Conservation (phyloP, 2,329 filamentous ascomycete genomes). For the Nemania sp. region DNA sequence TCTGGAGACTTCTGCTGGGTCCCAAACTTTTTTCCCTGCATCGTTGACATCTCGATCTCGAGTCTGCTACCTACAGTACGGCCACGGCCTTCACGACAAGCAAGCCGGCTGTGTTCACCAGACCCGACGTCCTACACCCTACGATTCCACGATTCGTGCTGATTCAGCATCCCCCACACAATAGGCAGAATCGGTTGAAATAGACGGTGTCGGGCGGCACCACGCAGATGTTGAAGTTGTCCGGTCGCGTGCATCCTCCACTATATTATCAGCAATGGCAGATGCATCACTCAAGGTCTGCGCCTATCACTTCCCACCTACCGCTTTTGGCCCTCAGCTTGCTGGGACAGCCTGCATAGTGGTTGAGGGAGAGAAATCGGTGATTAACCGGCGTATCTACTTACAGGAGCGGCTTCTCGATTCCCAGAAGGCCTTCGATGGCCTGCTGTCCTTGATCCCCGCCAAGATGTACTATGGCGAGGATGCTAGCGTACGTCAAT, state of each 20-base stretch:
- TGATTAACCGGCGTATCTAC: conserved; percentile 30
- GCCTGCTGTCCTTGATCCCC: conserved; percentile 82
- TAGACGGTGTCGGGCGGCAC: neutral
- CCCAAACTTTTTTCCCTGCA: conserved; percentile 27
- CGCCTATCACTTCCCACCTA: conserved; percentile 27
- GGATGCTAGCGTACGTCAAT: conserved; percentile 71
- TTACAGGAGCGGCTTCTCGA: conserved; percentile 59
- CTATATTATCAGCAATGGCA: conserved; percentile 40
- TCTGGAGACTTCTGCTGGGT: conserved; percentile 11
- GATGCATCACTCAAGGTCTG: conserved; percentile 53
- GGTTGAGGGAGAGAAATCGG: conserved; percentile 13
- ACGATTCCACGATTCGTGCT: no score
- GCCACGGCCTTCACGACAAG: no score
- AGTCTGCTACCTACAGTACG: no score
- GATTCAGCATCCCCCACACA: no score
- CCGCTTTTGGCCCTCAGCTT: conserved; percentile 25
- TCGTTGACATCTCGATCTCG: neutral
- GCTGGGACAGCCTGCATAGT: neutral
- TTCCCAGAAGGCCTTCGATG: conserved; percentile 78
- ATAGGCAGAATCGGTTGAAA: no score
- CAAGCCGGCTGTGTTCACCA: no score
- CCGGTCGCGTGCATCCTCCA: neutral
- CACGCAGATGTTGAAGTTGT: neutral
- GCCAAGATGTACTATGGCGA: conserved; percentile 89
- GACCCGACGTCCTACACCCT: no score